phyloP scores from a whole-genome alignment of 2,329 filamentous ascomycete species.

The Fusarium sp. region DNA sequence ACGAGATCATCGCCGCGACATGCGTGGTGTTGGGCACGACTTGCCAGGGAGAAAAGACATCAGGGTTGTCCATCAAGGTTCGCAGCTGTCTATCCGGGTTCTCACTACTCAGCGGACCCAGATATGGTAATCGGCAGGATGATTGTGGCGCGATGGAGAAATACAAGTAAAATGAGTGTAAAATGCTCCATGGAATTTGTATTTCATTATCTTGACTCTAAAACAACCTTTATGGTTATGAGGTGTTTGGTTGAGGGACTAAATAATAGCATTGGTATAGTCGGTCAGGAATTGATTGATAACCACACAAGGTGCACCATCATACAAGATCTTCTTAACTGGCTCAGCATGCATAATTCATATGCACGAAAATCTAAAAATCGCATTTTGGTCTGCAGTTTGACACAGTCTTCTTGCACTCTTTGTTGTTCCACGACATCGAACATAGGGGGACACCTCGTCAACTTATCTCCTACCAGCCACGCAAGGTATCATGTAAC shows the following conservation, averaged over 20 bases:
- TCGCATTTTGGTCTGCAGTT: background rate
- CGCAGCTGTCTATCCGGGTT: constrained; percentile 48
- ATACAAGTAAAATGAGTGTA: background rate
- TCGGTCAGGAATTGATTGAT: background rate
- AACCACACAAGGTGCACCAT: background rate
- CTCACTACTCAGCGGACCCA: constrained; percentile 31
- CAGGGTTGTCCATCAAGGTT: constrained; percentile 51
- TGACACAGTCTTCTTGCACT: background rate
- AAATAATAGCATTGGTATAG: background rate
- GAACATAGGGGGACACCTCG: background rate
- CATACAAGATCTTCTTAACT: background rate
- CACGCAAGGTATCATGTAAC: background rate
- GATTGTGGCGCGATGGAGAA: constrained; percentile 17
- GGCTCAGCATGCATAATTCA: accelerated
- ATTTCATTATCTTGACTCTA: constrained; percentile 4
- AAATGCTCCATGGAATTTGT: background rate
- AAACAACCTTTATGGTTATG: constrained; percentile 21
- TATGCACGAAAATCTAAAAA: background rate
- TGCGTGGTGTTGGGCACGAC: constrained; percentile 20
- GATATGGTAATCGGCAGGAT: constrained; percentile 4
- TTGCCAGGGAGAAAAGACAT: constrained; percentile 37
- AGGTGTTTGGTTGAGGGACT: background rate
- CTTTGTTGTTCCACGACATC: background rate
- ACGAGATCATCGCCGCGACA: constrained; percentile 11
- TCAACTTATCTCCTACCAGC: background rate